These are phyloP conservation scores for Mrakia blollopis DNA, from an alignment of 768 basidiomycete genomes.

Conservation along the genomic window DNA sequence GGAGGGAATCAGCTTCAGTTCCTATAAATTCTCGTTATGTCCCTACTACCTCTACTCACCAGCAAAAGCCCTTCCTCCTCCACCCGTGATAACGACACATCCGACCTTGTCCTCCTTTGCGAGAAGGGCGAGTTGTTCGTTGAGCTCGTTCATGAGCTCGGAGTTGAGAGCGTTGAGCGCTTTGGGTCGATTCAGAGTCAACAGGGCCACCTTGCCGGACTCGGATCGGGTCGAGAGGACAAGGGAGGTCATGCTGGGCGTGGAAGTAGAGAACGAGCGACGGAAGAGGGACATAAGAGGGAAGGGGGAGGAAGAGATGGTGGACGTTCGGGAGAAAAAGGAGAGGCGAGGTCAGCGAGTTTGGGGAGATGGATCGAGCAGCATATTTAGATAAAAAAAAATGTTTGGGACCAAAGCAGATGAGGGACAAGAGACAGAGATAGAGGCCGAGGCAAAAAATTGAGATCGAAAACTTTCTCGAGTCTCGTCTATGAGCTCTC, in stretches of 20 bases:
- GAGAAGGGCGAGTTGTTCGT: constrained; percentile 64
- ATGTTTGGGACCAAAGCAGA: no score
- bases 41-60: constrained; percentile 51
- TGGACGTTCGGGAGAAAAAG: background rate
- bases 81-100: constrained; percentile 84
- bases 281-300: background rate
- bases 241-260: constrained; percentile 6
- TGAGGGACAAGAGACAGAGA: no score
- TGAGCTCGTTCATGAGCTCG: constrained; percentile 74
- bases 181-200: constrained; percentile 84
- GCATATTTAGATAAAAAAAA: no score
- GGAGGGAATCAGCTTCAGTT: background rate
- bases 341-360: no score
- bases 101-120: constrained; percentile 68
- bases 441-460: no score
- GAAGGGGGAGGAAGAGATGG: background rate
- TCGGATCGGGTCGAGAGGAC: constrained; percentile 25
- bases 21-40: background rate
- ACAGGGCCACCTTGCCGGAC: constrained; percentile 49
- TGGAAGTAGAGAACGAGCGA: background rate
- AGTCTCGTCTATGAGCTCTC: no score
- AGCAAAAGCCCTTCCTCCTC: constrained; percentile 82
- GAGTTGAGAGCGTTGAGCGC: constrained; percentile 81
- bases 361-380: background rate
- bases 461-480: no score